These are phyloP conservation scores for Malus orientalis DNA, from an alignment of 306 rosid species.

Conservation along the genomic window DNA sequence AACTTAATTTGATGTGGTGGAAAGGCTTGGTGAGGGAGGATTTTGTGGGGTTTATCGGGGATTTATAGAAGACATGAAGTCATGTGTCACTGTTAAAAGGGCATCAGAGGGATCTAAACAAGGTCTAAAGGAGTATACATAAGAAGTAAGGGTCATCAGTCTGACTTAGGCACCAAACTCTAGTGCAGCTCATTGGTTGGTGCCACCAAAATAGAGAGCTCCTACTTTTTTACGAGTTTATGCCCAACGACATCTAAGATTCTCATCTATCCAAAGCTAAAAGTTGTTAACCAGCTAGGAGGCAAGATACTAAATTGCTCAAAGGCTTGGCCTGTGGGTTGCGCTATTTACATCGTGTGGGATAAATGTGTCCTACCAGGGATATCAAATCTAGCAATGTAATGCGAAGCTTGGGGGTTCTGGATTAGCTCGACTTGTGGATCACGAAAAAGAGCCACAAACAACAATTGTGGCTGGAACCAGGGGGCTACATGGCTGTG, in stretches of 20 bases:
- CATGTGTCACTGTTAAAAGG: not conserved
- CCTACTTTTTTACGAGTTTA: not conserved
- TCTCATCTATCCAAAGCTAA: not conserved
- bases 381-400: not conserved
- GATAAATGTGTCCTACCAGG: not conserved
- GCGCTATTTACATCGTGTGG: not conserved
- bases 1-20: not conserved
- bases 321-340: not conserved
- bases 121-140: not conserved
- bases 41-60: conserved; percentile 8
- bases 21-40: conserved; percentile 6
- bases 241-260: not conserved
- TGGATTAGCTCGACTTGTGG: not conserved
- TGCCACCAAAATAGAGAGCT: not conserved
- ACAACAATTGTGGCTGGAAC: conserved; percentile 9
- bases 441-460: not conserved
- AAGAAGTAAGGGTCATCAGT: conserved; percentile 1
- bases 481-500: not conserved
- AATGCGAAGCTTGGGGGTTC: not conserved
- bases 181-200: conserved; percentile 2
- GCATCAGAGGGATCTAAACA: not conserved
- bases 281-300: not conserved
- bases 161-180: not conserved
- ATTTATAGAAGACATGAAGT: not conserved
- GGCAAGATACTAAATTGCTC: not conserved